A percentile compares a stretch with the other conserved stretches of the same genome.
Evolutionary conservation across 768 basidiomycete genomes (phyloP).

Genomic region (Thelephora aurantiotincta): DNA sequence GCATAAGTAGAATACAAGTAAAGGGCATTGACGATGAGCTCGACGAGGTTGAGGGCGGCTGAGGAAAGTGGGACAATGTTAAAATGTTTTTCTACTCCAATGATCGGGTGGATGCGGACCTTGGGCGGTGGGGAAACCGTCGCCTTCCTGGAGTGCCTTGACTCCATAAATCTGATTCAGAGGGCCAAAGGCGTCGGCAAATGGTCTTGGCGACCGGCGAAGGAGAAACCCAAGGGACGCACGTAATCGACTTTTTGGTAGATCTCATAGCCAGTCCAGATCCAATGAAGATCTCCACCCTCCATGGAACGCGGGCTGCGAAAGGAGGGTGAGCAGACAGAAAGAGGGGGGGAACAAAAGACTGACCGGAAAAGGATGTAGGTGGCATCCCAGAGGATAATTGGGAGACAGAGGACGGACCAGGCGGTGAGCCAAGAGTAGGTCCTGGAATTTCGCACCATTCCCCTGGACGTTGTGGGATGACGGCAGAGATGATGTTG

Average conservation of each 20-base stretch:
- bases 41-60: constrained; percentile 73
- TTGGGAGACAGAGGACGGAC: constrained; percentile 21
- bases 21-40: constrained; percentile 55
- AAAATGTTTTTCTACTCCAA: constrained; percentile 1
- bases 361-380: constrained; percentile 70
- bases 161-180: constrained; percentile 74
- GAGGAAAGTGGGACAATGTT: constrained; percentile 3
- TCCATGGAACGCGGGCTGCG: constrained; percentile 71
- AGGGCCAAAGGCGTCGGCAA: background rate
- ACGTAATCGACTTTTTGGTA: constrained; percentile 54
- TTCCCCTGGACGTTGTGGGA: too few species aligned
- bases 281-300: constrained; percentile 84
- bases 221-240: constrained; percentile 8
- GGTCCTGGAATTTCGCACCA: constrained; percentile 6
- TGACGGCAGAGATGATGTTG: too few species aligned
- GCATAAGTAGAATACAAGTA: constrained; percentile 71
- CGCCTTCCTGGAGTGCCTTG: constrained; percentile 41
- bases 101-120: constrained; percentile 25
- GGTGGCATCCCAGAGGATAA: constrained; percentile 69
- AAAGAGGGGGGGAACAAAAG: background rate
- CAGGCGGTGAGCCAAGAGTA: constrained; percentile 14
- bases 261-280: constrained; percentile 73
- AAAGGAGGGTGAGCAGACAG: background rate
- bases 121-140: constrained; percentile 82
- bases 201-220: background rate